Conservation (phyloP, 1,284 basidiomycete species). For the Tranzscheliella williamsii region DNA sequence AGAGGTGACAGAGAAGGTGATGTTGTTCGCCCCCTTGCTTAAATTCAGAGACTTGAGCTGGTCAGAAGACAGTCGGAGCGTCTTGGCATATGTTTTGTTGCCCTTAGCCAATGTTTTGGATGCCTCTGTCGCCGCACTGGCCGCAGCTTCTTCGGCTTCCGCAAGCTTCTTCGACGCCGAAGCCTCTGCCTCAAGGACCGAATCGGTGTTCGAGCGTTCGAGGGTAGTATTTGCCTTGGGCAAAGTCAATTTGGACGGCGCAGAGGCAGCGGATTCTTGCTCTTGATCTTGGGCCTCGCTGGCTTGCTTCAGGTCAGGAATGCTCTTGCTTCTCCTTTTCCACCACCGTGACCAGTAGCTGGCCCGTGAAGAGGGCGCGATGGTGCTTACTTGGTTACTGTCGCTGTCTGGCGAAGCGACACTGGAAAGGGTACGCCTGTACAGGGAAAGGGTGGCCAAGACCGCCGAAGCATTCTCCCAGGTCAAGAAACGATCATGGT, state of each 20-base stretch:
- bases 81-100: slow-evolving; percentile 82
- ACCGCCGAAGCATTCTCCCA: slow-evolving; percentile 65
- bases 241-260: neutral
- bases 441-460: slow-evolving; percentile 63
- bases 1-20: slow-evolving; percentile 84
- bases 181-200: slow-evolving; percentile 16
- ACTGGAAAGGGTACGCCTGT: slow-evolving; percentile 36
- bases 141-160: slow-evolving; percentile 8
- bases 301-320: slow-evolving; percentile 20
- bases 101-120: no score
- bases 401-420: slow-evolving; percentile 9
- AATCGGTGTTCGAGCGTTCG: slow-evolving; percentile 38
- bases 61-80: slow-evolving; percentile 80
- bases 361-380: slow-evolving; percentile 5
- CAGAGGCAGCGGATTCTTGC: neutral
- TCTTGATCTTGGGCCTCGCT: slow-evolving; percentile 5
- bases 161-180: neutral
- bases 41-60: slow-evolving; percentile 75
- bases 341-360: slow-evolving; percentile 57
- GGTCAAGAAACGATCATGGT: slow-evolving; percentile 63
- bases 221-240: neutral
- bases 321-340: slow-evolving; percentile 40
- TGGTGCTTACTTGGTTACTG: slow-evolving; percentile 56
- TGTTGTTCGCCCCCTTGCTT: slow-evolving; percentile 84
- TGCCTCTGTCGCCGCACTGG: neutral